A percentile compares a stretch with the other conserved stretches of the same genome.
Conservation (phyloP, 768 basidiomycete species). For the Lactarius hengduanensis region DNA sequence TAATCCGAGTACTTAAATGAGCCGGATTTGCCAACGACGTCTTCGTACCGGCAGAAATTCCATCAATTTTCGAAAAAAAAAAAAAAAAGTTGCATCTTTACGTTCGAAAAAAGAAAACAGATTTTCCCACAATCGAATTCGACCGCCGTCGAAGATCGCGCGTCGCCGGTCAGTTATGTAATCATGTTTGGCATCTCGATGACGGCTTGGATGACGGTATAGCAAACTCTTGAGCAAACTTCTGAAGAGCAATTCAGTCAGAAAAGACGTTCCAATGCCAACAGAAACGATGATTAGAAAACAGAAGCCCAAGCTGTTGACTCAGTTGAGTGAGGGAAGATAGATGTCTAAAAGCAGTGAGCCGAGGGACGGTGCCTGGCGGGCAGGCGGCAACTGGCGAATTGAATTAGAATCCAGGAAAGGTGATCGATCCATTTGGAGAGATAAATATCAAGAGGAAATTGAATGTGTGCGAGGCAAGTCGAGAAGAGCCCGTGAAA, state of each 20-base stretch:
- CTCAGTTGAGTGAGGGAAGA: neutral
- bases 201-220: too few relatives aligned
- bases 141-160: neutral
- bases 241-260: neutral
- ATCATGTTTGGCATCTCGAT: neutral
- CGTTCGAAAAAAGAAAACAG: neutral
- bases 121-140: neutral
- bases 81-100: neutral
- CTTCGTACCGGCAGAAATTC: neutral
- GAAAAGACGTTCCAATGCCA: neutral
- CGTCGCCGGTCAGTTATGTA: neutral
- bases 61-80: neutral
- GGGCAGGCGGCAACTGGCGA: neutral
- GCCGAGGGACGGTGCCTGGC: neutral
- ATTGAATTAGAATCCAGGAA: neutral
- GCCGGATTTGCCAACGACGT: neutral
- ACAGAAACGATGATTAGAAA: neutral
- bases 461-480: neutral
- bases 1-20: neutral
- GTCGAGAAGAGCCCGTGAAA: conserved; percentile 10
- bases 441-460: neutral
- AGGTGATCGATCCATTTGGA: conserved; percentile 4
- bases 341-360: neutral
- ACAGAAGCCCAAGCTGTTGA: neutral
- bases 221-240: neutral